Evolutionary conservation across 768 basidiomycete species (phyloP).

Genomic region (Amanita muscaria): DNA sequence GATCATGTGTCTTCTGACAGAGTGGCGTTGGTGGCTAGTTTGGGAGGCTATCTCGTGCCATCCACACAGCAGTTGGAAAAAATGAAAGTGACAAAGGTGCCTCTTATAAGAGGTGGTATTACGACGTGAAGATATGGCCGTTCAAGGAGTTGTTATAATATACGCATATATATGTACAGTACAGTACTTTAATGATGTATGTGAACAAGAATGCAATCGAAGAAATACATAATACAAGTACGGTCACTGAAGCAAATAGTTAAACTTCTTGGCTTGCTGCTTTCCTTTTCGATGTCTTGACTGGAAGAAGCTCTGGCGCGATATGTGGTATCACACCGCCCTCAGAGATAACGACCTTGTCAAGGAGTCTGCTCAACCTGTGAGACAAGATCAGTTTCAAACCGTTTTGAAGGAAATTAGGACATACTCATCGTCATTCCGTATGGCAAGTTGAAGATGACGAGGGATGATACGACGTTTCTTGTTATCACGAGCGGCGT

Average conservation of each 20-base stretch:
- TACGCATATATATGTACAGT: too few relatives aligned
- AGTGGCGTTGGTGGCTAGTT: conserved; percentile 29
- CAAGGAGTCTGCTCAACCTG: conserved; percentile 73
- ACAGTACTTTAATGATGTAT: too few relatives aligned
- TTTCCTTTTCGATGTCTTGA: conserved; percentile 31
- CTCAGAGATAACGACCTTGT: conserved; percentile 82
- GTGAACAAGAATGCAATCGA: too few relatives aligned
- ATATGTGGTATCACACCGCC: conserved; percentile 60
- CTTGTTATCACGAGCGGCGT: conserved; percentile 62
- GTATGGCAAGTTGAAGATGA: conserved; percentile 75
- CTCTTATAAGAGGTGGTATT: background rate
- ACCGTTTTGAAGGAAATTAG: background rate
- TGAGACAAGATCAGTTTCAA: background rate
- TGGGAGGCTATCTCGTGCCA: conserved; percentile 40
- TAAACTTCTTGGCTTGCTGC: conserved; percentile 16
- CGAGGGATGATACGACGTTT: conserved; percentile 79
- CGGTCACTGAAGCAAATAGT: background rate
- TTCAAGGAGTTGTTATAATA: background rate
- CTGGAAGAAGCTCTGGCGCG: conserved; percentile 31
- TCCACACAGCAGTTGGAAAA: conserved; percentile 40
- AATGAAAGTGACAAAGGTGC: conserved; percentile 21
- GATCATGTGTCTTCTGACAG: conserved; percentile 17
- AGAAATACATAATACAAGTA: background rate
- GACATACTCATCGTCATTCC: conserved; percentile 65
- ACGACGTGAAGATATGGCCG: background rate